Evolutionary conservation across 169 alveolate genomes (phyloP).

Genomic region (Miamiensis avidus): DNA sequence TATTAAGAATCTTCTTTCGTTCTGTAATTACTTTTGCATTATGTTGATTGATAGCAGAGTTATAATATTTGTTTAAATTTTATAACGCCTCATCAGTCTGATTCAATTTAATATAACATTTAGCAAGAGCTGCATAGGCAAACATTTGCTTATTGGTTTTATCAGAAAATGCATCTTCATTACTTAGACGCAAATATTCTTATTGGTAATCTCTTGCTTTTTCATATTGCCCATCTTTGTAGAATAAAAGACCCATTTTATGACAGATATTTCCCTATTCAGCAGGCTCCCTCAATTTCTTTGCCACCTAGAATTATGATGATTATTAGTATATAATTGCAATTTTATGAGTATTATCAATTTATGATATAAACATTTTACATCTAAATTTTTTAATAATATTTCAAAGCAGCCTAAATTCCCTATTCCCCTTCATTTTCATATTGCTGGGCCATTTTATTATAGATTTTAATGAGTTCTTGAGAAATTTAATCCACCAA

Average conservation of each 20-base stretch:
- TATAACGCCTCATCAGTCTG: slow-evolving; percentile 41
- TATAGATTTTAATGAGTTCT: slow-evolving; percentile 39
- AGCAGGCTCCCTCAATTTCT: slow-evolving; percentile 33
- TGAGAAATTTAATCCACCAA: slow-evolving; percentile 38
- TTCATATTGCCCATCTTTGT: slow-evolving; percentile 21
- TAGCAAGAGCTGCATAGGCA: slow-evolving; percentile 45
- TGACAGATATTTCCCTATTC: slow-evolving; percentile 41
- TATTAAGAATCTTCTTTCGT: no score
- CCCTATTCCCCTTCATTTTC: slow-evolving; percentile 35
- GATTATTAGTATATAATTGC: not conserved
- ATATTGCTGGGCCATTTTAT: slow-evolving; percentile 36
- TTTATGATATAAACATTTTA: not conserved
- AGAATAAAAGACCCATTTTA: slow-evolving; percentile 36
- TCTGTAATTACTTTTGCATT: slow-evolving; percentile 10
- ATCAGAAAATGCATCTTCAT: not conserved
- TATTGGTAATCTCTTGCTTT: slow-evolving; percentile 28
- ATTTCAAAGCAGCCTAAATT: slow-evolving; percentile 22
- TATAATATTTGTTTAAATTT: slow-evolving; percentile 34
- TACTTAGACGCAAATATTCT: slow-evolving; percentile 21
- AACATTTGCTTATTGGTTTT: slow-evolving; percentile 30
- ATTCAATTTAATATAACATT: slow-evolving; percentile 44
- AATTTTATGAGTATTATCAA: not conserved
- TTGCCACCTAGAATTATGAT: slow-evolving; percentile 17
- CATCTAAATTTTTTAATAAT: slow-evolving; percentile 48
- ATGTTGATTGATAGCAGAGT: slow-evolving; percentile 30